Conservation (phyloP, 2,329 filamentous ascomycete species). For the Colletotrichum lindemuthianum region DNA sequence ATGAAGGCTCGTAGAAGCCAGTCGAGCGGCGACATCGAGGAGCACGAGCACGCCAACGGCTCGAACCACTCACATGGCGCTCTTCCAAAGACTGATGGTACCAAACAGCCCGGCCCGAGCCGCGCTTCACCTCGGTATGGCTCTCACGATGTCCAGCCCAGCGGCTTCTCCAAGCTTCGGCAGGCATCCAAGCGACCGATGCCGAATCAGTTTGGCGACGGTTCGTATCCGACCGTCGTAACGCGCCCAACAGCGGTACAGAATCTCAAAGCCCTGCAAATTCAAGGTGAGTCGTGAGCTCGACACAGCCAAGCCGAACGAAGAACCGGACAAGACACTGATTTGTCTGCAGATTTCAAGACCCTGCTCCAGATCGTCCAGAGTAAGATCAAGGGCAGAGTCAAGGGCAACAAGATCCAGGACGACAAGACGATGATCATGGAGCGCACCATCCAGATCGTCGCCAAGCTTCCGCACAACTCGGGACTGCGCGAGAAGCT, state of each 20-base stretch:
- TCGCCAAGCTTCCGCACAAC: constrained; percentile 69
- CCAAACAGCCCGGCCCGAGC: constrained; percentile 5
- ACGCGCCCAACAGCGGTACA: constrained; percentile 61
- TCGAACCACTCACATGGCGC: not conserved
- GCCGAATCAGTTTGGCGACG: constrained; percentile 70
- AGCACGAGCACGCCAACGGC: constrained; percentile 3
- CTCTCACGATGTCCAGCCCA: constrained; percentile 24
- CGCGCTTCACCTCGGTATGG: constrained; percentile 19
- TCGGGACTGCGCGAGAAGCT: constrained; percentile 71
- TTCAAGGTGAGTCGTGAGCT: constrained; percentile 49
- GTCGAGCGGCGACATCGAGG: not conserved
- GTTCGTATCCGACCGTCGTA: constrained; percentile 63
- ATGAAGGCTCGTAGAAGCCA: constrained; percentile 26
- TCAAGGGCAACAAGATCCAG: constrained; percentile 69
- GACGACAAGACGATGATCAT: constrained; percentile 84
- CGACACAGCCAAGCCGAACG: constrained; percentile 32
- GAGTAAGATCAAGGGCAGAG: constrained; percentile 69
- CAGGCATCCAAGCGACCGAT: constrained; percentile 68
- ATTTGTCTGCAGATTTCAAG: constrained; percentile 61
- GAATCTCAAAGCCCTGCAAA: constrained; percentile 66
- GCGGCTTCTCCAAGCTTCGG: constrained; percentile 44
- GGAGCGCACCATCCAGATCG: constrained; percentile 77
- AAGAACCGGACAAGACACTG: no score
- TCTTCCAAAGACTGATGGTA: not conserved
- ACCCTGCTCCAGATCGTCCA: constrained; percentile 71